Percentiles rank a stretch among this genome's conserved stretches.
Conservation (phyloP, 2,329 filamentous ascomycete species). For the Scortechinia acanthostroma region DNA sequence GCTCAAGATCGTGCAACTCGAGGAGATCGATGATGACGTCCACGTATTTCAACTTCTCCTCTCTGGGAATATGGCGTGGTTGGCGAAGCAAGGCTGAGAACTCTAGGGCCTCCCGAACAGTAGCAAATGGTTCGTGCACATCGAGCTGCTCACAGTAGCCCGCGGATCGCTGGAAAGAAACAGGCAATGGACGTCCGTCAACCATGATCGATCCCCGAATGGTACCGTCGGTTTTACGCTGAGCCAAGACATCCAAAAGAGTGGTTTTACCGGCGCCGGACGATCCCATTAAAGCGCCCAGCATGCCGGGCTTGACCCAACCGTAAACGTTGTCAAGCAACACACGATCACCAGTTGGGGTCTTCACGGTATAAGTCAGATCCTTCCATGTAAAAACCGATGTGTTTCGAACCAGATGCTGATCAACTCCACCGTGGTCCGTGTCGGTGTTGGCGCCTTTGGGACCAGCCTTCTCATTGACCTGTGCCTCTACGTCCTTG, state of each 20-base stretch:
- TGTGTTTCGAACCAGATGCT: constrained; percentile 48
- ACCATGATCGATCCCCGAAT: constrained; percentile 71
- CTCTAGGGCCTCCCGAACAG: constrained; percentile 69
- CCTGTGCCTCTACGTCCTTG: constrained; percentile 39
- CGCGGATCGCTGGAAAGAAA: constrained; percentile 72
- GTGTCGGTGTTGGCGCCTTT: constrained; percentile 5
- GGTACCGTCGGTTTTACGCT: constrained; percentile 71
- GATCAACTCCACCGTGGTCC: constrained; percentile 6
- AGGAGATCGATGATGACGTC: constrained; percentile 68
- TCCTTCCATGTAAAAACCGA: constrained; percentile 72
- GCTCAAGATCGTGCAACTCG: constrained; percentile 36
- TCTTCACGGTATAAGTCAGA: constrained; percentile 63
- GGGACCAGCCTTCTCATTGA: constrained; percentile 3
- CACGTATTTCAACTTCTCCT: constrained; percentile 71
- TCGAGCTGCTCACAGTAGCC: constrained; percentile 80
- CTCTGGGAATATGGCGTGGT: constrained; percentile 48
- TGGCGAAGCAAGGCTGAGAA: constrained; percentile 73
- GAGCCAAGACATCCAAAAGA: constrained; percentile 74
- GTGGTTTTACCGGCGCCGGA: constrained; percentile 82
- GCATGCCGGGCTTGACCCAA: constrained; percentile 74
- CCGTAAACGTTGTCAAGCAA: constrained; percentile 76
- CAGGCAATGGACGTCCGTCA: constrained; percentile 64
- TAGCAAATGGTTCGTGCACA: constrained; percentile 66
- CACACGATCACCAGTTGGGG: constrained; percentile 49
- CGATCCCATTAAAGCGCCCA: constrained; percentile 75